Percentiles rank a stretch among this genome's conserved stretches.
phyloP scores from a whole-genome alignment of 768 basidiomycete genomes.

The Lactarius vividus region DNA sequence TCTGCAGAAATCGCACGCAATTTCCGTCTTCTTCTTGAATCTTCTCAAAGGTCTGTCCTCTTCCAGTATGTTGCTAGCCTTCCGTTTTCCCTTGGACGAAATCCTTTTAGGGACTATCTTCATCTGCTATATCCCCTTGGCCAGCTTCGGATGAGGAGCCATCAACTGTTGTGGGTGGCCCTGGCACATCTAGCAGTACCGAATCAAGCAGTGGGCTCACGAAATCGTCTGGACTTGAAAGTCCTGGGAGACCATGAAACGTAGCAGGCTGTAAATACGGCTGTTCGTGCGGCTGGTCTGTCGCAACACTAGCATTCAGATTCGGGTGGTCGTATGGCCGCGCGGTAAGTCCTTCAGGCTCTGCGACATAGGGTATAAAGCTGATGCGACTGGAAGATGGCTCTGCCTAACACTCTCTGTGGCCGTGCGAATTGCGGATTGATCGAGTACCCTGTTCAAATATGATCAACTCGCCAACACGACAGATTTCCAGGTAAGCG shows the following conservation, averaged over 20 bases:
- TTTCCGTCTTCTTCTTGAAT: slow-evolving; percentile 46
- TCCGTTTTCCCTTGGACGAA: slow-evolving; percentile 19
- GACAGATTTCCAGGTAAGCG: not conserved
- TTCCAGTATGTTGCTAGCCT: not conserved
- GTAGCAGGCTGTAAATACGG: slow-evolving; percentile 10
- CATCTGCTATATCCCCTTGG: slow-evolving; percentile 15
- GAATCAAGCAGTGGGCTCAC: slow-evolving; percentile 20
- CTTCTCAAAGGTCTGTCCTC: slow-evolving; percentile 23
- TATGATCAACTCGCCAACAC: not conserved
- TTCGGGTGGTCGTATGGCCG: slow-evolving; percentile 10
- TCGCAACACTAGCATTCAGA: not conserved
- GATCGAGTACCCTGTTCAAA: slow-evolving; percentile 7
- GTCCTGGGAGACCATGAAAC: slow-evolving; percentile 1
- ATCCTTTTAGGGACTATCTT: slow-evolving; percentile 12
- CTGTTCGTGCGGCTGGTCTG: slow-evolving; percentile 4
- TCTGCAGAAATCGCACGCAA: slow-evolving; percentile 80
- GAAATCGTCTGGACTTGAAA: slow-evolving; percentile 10
- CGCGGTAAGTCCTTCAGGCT: slow-evolving; percentile 10
- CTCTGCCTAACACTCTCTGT: slow-evolving; percentile 18
- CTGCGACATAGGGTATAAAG: slow-evolving; percentile 18
- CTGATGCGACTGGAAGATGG: slow-evolving; percentile 21
- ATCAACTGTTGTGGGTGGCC: slow-evolving; percentile 14
- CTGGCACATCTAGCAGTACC: slow-evolving; percentile 13
- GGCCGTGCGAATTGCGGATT: slow-evolving; percentile 8
- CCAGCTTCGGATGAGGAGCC: slow-evolving; percentile 22